These are phyloP conservation scores for Eutrema japonicum DNA, from an alignment of 345 rosid genomes.

Conservation along the genomic window DNA sequence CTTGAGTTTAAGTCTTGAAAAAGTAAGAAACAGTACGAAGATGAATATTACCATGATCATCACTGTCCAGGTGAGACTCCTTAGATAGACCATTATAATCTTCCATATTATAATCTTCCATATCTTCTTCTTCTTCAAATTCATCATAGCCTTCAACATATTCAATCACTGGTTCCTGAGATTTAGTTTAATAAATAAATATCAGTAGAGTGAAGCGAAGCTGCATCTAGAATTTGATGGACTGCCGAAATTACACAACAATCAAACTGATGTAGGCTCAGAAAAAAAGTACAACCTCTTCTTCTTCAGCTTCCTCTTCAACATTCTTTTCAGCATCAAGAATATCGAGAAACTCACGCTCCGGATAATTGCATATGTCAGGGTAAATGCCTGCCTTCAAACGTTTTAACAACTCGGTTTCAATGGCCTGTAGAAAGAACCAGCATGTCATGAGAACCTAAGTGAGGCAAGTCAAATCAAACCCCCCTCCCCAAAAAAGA, in stretches of 20 bases:
- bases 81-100: constrained; percentile 56
- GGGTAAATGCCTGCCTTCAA: constrained; percentile 69
- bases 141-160: constrained; percentile 82
- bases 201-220: constrained; percentile 4
- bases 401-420: constrained; percentile 80
- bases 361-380: constrained; percentile 74
- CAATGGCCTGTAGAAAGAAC: constrained; percentile 63
- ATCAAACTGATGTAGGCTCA: not conserved
- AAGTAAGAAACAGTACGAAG: not conserved
- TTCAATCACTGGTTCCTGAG: constrained; percentile 72
- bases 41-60: constrained; percentile 47
- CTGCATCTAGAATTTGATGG: not conserved
- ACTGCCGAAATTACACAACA: not conserved
- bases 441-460: not conserved
- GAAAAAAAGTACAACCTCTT: constrained; percentile 57
- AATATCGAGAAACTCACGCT: constrained; percentile 46
- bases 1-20: not conserved
- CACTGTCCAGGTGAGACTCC: constrained; percentile 41
- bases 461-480: constrained; percentile 1
- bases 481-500: not conserved
- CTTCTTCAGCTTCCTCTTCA: constrained; percentile 45
- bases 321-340: constrained; percentile 54
- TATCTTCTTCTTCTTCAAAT: constrained; percentile 83
- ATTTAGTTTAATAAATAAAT: not conserved
- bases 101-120: constrained; percentile 88